These are phyloP conservation scores for Aspergillus heteromorphus DNA, from an alignment of 495 filamentous ascomycete species.

Conservation along the genomic window DNA sequence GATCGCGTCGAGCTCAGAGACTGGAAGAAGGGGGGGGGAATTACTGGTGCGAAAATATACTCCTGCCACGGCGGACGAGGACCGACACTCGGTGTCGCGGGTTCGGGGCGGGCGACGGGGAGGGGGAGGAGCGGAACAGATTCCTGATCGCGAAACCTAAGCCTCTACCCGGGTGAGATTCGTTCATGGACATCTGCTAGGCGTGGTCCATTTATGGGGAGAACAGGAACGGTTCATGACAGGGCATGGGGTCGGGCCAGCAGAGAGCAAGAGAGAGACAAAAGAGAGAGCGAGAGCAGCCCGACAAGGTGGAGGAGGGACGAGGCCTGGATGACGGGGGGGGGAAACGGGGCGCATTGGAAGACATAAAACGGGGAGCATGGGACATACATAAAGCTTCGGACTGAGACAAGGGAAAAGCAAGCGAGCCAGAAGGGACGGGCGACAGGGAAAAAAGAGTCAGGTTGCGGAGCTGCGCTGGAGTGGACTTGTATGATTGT, in stretches of 20 bases:
- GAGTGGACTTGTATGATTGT: conserved; percentile 9
- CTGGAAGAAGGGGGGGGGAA: conserved; percentile 14
- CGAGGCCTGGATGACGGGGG: conserved; percentile 6
- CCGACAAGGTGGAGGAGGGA: conserved; percentile 1
- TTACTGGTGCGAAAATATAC: conserved; percentile 38
- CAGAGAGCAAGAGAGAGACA: conserved; percentile 4
- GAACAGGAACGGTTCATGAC: conserved; percentile 18
- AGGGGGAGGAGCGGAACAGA: conserved; percentile 32
- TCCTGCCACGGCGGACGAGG: conserved; percentile 38
- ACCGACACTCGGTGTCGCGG: conserved; percentile 30
- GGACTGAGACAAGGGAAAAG: conserved; percentile 10
- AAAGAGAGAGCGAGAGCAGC: conserved; percentile 5
- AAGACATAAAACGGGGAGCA: conserved; percentile 17
- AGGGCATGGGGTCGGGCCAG: conserved; percentile 3
- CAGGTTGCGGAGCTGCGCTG: not conserved
- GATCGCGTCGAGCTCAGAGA: not conserved
- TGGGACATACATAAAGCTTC: conserved; percentile 28
- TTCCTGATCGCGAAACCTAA: conserved; percentile 37
- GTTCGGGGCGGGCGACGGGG: conserved; percentile 27
- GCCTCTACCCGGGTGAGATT: conserved; percentile 34
- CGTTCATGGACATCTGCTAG: conserved; percentile 39
- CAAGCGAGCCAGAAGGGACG: conserved; percentile 2
- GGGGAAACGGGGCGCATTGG: conserved; percentile 18
- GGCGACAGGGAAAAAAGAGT: not conserved
- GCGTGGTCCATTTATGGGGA: conserved; percentile 23